These are phyloP conservation scores for Trichoderma simmonsii DNA, from an alignment of 2,329 filamentous ascomycete genomes.

Conservation along the genomic window DNA sequence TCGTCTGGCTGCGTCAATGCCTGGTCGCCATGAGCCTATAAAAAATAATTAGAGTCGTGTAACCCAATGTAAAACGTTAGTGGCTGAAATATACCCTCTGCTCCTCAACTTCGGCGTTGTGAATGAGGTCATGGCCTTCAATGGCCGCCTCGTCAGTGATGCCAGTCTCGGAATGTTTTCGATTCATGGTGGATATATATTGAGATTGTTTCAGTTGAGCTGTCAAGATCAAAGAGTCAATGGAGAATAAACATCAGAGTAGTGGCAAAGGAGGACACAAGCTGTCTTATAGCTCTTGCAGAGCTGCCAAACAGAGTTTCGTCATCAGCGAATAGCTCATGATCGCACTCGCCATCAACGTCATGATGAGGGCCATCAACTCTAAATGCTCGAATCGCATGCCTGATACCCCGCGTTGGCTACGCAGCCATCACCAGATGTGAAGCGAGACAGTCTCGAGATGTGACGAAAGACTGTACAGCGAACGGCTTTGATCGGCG, in stretches of 20 bases:
- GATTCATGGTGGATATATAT: constrained; percentile 10
- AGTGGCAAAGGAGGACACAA: not conserved
- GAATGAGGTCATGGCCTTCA: constrained; percentile 35
- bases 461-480: not conserved
- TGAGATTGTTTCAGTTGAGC: not conserved
- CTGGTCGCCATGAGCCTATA: constrained; percentile 13
- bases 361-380: constrained; percentile 8
- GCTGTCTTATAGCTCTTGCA: constrained; percentile 14
- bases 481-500: not conserved
- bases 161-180: constrained; percentile 16
- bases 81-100: constrained; percentile 22
- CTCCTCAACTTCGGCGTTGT: constrained; percentile 34
- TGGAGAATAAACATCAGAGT: not conserved
- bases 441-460: constrained; percentile 6
- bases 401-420: constrained; percentile 13
- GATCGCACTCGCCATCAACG: constrained; percentile 13
- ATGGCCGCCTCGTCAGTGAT: constrained; percentile 32
- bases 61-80: too few relatives aligned
- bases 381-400: constrained; percentile 7
- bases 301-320: constrained; percentile 3
- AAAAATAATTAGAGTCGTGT: not conserved
- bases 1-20: constrained; percentile 18
- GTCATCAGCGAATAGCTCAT: constrained; percentile 2
- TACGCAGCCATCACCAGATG: constrained; percentile 14
- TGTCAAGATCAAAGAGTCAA: not conserved